phyloP scores from a whole-genome alignment of 805 yeast genomes.

The Suhomyces sp. region DNA sequence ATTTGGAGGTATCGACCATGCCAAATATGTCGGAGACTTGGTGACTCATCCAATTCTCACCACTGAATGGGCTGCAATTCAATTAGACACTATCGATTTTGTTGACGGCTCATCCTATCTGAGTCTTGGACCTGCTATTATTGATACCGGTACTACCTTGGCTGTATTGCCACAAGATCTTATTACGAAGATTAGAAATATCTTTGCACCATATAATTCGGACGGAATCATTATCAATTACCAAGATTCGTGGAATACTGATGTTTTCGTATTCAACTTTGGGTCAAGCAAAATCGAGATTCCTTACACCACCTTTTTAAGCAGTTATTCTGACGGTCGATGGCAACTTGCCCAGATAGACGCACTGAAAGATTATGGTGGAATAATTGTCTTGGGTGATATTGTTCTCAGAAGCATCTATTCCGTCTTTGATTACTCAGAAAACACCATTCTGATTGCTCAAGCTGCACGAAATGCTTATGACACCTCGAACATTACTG shows the following conservation, averaged over 20 bases:
- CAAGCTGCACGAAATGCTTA: background rate
- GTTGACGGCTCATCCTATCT: background rate
- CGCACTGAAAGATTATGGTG: background rate
- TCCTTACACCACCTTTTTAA: conserved; percentile 1
- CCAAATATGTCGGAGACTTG: conserved; percentile 53
- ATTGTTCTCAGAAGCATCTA: background rate
- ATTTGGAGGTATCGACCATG: conserved; percentile 71
- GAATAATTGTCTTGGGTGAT: background rate
- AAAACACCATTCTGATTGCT: background rate
- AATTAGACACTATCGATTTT: background rate
- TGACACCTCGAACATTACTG: background rate
- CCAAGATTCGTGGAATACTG: background rate
- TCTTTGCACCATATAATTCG: background rate
- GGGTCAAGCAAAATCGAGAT: conserved; percentile 1
- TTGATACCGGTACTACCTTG: conserved; percentile 18
- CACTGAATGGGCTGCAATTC: background rate
- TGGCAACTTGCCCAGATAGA: background rate
- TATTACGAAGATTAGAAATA: background rate
- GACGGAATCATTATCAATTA: background rate
- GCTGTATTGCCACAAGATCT: background rate
- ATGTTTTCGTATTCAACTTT: conserved; percentile 1
- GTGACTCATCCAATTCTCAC: conserved; percentile 23
- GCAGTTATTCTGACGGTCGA: background rate
- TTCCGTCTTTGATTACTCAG: background rate
- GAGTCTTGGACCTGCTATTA: background rate